Evolutionary conservation across 2,329 filamentous ascomycete species (phyloP).

Genomic region (Helminthosporium solani): DNA sequence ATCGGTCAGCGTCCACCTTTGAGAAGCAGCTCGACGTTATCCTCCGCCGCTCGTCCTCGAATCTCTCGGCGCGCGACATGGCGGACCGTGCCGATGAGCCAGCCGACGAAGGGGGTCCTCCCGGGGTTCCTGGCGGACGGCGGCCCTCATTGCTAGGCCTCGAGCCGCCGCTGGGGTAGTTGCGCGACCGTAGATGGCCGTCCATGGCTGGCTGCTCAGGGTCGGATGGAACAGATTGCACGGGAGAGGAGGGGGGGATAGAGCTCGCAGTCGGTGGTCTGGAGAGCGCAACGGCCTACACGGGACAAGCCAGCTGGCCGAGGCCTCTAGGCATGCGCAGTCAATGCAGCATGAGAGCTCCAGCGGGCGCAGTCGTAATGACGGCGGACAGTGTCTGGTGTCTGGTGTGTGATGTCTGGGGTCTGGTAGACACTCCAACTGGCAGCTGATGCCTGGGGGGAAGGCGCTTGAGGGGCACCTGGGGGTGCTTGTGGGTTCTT

Average conservation of each 20-base stretch:
- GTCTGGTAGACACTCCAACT: background rate
- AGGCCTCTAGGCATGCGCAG: constrained; percentile 2
- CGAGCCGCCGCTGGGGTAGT: constrained; percentile 29
- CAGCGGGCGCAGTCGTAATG: background rate
- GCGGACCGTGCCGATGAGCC: constrained; percentile 23
- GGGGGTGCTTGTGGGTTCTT: background rate
- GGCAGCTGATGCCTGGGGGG: background rate
- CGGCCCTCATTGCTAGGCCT: constrained; percentile 25
- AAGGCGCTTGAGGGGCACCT: too few relatives aligned
- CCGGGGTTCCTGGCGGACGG: constrained; percentile 27
- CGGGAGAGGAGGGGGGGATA: too few relatives aligned
- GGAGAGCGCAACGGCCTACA: constrained; percentile 1
- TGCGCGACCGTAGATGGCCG: constrained; percentile 29
- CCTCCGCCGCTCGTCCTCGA: constrained; percentile 93
- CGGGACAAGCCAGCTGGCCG: constrained; percentile 1
- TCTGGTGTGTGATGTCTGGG: too few relatives aligned
- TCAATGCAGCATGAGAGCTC: constrained; percentile 4
- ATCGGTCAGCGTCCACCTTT: constrained; percentile 84
- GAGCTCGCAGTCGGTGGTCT: background rate
- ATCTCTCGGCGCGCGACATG: constrained; percentile 69
- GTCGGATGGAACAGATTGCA: background rate
- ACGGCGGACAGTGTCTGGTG: too few relatives aligned
- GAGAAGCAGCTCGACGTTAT: constrained; percentile 94
- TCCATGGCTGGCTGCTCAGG: constrained; percentile 33
- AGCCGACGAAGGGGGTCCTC: constrained; percentile 28